Conservation (phyloP, 2,329 filamentous ascomycete genomes). For the Cercospora brassicicola region DNA sequence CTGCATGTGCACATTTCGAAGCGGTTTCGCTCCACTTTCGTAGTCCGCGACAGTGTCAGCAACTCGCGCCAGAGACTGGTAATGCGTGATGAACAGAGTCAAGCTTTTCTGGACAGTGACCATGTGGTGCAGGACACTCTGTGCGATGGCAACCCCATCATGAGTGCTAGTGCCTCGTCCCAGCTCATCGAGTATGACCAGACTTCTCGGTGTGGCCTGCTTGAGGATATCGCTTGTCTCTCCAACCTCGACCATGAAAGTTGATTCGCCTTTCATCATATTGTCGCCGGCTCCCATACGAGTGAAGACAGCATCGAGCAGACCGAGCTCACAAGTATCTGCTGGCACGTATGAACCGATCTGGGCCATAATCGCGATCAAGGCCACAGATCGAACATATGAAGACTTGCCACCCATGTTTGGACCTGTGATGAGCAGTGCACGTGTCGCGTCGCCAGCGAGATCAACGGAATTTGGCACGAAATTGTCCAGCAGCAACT, state of each 20-base stretch:
- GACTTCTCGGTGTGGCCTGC: slow-evolving; percentile 75
- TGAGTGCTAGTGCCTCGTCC: slow-evolving; percentile 92
- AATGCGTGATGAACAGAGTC: slow-evolving; percentile 96
- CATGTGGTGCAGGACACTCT: slow-evolving; percentile 83
- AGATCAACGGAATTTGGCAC: slow-evolving; percentile 86
- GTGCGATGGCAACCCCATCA: slow-evolving; percentile 92
- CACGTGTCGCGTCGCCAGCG: slow-evolving; percentile 63
- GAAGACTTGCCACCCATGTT: slow-evolving; percentile 99
- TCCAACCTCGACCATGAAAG: slow-evolving; percentile 96
- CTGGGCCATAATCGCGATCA: slow-evolving; percentile 91
- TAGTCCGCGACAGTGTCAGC: slow-evolving; percentile 67
- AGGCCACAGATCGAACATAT: slow-evolving; percentile 87
- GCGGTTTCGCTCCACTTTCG: slow-evolving; percentile 17
- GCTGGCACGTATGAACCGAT: slow-evolving; percentile 94
- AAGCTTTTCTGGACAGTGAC: slow-evolving; percentile 72
- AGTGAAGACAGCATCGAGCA: slow-evolving; percentile 89
- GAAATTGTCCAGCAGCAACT: slow-evolving; percentile 78
- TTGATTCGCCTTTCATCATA: slow-evolving; percentile 89
- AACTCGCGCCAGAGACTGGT: slow-evolving; percentile 79
- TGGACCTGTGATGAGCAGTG: slow-evolving; percentile 88
- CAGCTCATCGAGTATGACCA: slow-evolving; percentile 93
- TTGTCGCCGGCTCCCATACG: slow-evolving; percentile 97
- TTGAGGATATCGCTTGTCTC: slow-evolving; percentile 91
- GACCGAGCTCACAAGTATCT: slow-evolving; percentile 68
- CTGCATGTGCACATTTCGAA: slow-evolving; percentile 91